A percentile compares a stretch with the other conserved stretches of the same genome.
Conservation (phyloP, 2,329 filamentous ascomycete species). For the Exophiala alcalophila region DNA sequence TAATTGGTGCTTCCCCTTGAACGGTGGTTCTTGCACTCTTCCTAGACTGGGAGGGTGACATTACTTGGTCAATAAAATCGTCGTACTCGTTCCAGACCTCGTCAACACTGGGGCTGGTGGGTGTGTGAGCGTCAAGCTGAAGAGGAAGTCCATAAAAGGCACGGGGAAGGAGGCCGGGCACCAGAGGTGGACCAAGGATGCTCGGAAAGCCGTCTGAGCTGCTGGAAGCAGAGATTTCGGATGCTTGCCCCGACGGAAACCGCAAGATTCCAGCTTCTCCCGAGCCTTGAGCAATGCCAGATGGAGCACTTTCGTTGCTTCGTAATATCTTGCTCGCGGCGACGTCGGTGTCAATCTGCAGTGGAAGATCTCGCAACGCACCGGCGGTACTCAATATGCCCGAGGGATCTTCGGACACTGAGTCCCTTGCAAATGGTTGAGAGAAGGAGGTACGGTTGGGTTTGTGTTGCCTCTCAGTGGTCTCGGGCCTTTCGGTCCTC, state of each 20-base stretch:
- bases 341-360: constrained; percentile 29
- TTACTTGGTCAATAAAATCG: constrained; percentile 73
- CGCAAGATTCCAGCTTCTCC: constrained; percentile 62
- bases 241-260: constrained; percentile 71
- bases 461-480: constrained; percentile 62
- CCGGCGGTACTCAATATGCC: constrained; percentile 22
- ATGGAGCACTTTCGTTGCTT: constrained; percentile 33
- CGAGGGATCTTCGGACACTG: constrained; percentile 38
- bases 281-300: constrained; percentile 36
- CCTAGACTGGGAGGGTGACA: constrained; percentile 43
- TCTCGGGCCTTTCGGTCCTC: constrained; percentile 55
- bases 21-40: constrained; percentile 43
- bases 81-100: constrained; percentile 95
- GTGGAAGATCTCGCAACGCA: constrained; percentile 3
- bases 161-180: constrained; percentile 1
- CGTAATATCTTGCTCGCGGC: constrained; percentile 32
- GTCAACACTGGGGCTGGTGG: constrained; percentile 47
- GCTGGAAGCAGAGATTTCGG: constrained; percentile 63
- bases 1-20: constrained; percentile 58
- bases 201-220: constrained; percentile 60
- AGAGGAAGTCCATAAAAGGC: neutral
- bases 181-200: constrained; percentile 37
- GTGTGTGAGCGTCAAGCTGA: neutral
- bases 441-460: constrained; percentile 79
- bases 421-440: constrained; percentile 63